A percentile compares a stretch with the other conserved stretches of the same genome.
These are phyloP conservation scores for Yamadazyma spencermartinsiae DNA, from an alignment of 1,139 yeast species.

Conservation along the genomic window DNA sequence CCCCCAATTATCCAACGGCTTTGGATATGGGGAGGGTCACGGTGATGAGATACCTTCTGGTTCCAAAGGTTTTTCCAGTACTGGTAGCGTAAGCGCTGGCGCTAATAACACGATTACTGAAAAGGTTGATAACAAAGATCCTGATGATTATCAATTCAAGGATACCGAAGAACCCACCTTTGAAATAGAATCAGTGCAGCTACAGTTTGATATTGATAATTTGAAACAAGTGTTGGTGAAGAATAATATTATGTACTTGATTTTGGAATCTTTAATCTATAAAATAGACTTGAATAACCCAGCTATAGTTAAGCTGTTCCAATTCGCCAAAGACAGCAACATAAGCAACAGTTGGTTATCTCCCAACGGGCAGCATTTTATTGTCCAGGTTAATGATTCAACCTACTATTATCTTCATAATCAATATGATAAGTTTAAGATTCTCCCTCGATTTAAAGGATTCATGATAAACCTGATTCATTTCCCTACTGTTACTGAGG, in stretches of 20 bases:
- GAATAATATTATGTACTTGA: conserved; percentile 38
- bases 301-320: conserved; percentile 30
- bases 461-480: conserved; percentile 26
- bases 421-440: conserved; percentile 33
- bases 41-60: too few relatives aligned
- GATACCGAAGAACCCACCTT: conserved; percentile 23
- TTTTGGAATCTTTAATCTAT: conserved; percentile 23
- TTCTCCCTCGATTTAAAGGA: conserved; percentile 33
- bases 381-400: conserved; percentile 27
- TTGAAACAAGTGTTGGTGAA: conserved; percentile 29
- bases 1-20: too few relatives aligned
- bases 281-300: conserved; percentile 42
- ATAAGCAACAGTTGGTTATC: conserved; percentile 39
- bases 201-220: conserved; percentile 38
- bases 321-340: conserved; percentile 22
- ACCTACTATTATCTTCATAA: conserved; percentile 34
- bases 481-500: conserved; percentile 18
- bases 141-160: background rate
- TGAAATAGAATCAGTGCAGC: conserved; percentile 42
- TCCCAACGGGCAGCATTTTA: conserved; percentile 38
- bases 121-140: background rate
- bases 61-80: too few relatives aligned
- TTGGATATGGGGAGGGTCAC: too few relatives aligned
- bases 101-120: background rate
- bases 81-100: background rate